phyloP scores from a whole-genome alignment of 129 eudicot species.

The Flaveria bidentis region DNA sequence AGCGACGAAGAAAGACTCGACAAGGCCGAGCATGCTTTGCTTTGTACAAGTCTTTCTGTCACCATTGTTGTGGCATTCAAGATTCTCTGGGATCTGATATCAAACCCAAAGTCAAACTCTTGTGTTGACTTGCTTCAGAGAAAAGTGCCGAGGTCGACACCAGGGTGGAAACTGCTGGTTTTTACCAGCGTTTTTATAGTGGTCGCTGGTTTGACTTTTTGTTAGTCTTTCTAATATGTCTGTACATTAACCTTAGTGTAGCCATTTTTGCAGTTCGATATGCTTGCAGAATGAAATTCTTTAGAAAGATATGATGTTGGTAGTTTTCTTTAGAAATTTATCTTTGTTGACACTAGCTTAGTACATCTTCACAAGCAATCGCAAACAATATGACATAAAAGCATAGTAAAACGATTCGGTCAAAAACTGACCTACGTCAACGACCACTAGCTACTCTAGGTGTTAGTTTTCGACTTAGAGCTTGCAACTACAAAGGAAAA shows the following conservation, averaged over 20 bases:
- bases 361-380: too few species aligned
- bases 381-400: too few species aligned
- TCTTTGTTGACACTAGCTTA: too few species aligned
- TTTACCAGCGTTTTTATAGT: conserved; percentile 14
- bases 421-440: too few species aligned
- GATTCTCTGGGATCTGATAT: conserved; percentile 24
- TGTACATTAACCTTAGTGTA: conserved; percentile 30
- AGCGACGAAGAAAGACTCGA: conserved; percentile 64
- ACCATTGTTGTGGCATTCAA: conserved; percentile 23
- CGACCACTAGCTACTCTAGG: too few species aligned
- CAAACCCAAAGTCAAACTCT: neutral
- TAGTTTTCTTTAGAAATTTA: neutral
- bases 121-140: neutral
- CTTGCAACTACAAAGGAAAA: too few species aligned
- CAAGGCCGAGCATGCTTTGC: conserved; percentile 53
- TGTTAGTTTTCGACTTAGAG: too few species aligned
- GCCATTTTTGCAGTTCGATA: conserved; percentile 17
- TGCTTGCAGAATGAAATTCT: conserved; percentile 6
- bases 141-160: conserved; percentile 2
- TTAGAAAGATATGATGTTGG: neutral
- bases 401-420: too few species aligned
- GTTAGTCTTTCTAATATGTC: conserved; percentile 16
- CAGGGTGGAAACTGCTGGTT: conserved; percentile 25
- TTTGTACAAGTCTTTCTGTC: conserved; percentile 30
- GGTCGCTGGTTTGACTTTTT: conserved; percentile 20